Evolutionary conservation across 768 basidiomycete genomes (phyloP), one percentile per base, ranked within the genome.

Genomic region (Mycena sanguinolenta): DNA sequence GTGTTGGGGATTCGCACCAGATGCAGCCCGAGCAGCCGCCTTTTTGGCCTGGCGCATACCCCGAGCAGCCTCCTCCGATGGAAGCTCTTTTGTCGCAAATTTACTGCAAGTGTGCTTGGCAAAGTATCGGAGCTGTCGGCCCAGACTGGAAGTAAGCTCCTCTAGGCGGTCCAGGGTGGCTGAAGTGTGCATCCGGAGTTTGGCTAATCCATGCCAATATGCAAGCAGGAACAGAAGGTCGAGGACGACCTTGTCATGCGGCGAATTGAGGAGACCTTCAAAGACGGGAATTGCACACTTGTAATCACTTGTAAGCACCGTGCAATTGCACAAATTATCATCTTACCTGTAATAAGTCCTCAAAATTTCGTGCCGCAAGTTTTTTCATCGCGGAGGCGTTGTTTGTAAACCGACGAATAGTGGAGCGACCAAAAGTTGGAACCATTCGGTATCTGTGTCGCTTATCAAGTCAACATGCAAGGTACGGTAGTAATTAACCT

Each of bases 241-340:
- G n/a, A 67, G 66, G 4, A 67, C 12, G 21, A 53, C 58, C 2
- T 9, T 19, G 44, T 67, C 55, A 4, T 30, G 52, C n/a, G n/a
- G n/a, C 1, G 36, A 32, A 6, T 67, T 58, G 2, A 57, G 39
- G 30, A 46, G 28, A 19, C 39, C 59, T 12, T 57, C 57, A 9
- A 83, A 79, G 0, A 74, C 77, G 0, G 84, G 84, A 9, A 84
- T 77, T 0, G 79, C 68, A 63, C 81, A 82, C 83, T n/a, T n/a
- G n/a, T 84, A 34, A 13, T 6, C 16, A 44, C n/a, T 13, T 44
- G 19, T 19, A 14, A 39, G 19, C n/a, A 46, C 5, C 10, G 17
- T 21, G 14, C 21, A n/a, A 39, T 38, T 44, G 19, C 8, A 7
- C 6, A 10, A 19, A 16, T 44, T 13, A 16, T 19, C 8, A 27